phyloP scores from a whole-genome alignment of 306 rosid species.

The Cucurbita argyrosperma region DNA sequence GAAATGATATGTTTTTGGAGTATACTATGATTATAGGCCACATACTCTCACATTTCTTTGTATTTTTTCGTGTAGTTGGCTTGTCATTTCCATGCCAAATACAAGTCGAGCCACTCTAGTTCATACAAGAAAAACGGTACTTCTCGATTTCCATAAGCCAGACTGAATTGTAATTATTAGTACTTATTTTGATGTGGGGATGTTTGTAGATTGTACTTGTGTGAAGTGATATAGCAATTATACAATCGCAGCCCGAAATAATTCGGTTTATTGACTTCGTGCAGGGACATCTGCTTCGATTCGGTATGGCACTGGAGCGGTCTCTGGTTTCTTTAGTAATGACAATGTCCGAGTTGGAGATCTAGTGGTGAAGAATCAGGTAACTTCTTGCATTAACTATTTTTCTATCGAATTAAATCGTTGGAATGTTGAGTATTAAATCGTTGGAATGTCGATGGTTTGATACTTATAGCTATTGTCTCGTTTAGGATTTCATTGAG shows the following conservation, averaged over 20 bases:
- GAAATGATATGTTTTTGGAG: neutral
- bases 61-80: conserved; percentile 36
- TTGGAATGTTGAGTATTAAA: neutral
- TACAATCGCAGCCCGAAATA: neutral
- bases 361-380: conserved; percentile 55
- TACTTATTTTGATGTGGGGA: neutral
- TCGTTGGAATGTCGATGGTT: neutral
- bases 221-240: neutral
- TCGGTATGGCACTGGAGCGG: conserved; percentile 73
- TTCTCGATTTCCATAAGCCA: neutral
- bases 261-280: neutral
- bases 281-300: conserved; percentile 77
- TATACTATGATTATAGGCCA: neutral
- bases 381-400: conserved; percentile 8
- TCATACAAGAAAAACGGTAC: conserved; percentile 58
- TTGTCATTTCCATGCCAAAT: conserved; percentile 60
- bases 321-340: conserved; percentile 80
- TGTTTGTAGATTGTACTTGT: neutral
- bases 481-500: conserved; percentile 66
- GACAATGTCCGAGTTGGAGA: conserved; percentile 69
- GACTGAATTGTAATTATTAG: neutral
- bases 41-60: neutral
- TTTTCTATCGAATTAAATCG: neutral
- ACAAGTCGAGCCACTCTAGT: conserved; percentile 43
- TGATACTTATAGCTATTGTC: neutral